Evolutionary conservation across 768 basidiomycete species (phyloP).

Genomic region (Rhizopogon vinicolor): DNA sequence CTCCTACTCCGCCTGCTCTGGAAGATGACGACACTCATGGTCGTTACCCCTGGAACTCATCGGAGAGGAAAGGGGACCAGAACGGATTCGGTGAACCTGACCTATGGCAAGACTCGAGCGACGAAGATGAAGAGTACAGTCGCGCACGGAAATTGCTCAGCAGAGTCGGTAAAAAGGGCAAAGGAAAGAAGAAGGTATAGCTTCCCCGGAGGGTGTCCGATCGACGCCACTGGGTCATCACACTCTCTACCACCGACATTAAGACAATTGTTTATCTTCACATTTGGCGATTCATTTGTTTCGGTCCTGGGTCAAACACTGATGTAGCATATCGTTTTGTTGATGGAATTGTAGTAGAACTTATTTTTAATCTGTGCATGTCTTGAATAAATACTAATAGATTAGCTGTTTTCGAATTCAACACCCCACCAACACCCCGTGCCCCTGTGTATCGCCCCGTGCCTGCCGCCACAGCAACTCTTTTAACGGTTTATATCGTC

Average conservation of each 20-base stretch:
- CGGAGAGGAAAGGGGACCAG: background rate
- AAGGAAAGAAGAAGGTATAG: constrained; percentile 12
- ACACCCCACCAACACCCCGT: too few species aligned
- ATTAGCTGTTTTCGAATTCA: background rate
- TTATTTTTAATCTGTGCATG: background rate
- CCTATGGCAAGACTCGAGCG: constrained; percentile 73
- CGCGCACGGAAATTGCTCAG: constrained; percentile 51
- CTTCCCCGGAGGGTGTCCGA: background rate
- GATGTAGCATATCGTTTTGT: background rate
- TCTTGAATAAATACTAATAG: background rate
- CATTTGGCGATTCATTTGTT: background rate
- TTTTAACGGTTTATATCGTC: too few species aligned
- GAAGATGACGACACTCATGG: constrained; percentile 28
- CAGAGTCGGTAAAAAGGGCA: constrained; percentile 38
- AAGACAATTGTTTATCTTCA: background rate
- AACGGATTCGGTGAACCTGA: constrained; percentile 24
- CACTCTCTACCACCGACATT: background rate
- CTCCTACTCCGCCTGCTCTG: constrained; percentile 61
- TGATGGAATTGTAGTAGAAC: background rate
- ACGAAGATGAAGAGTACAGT: constrained; percentile 66
- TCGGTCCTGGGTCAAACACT: background rate
- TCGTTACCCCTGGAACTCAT: constrained; percentile 8
- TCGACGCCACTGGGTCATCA: background rate
- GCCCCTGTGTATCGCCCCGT: too few species aligned
- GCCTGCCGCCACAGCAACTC: too few species aligned